Evolutionary conservation across 441 rosid species (phyloP).

Genomic region (Euphorbia schlechtendalii): DNA sequence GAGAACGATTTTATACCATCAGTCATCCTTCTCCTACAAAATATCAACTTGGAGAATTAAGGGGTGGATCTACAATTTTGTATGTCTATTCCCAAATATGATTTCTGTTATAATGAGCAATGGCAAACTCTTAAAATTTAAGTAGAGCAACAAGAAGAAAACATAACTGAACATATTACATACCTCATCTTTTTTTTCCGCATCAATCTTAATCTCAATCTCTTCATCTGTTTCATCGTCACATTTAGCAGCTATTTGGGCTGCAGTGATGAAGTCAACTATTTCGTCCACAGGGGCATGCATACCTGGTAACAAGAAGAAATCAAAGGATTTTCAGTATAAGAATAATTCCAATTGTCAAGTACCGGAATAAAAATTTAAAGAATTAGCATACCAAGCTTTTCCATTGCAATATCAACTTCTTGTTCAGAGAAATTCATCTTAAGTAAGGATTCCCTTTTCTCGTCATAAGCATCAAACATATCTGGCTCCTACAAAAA

Average conservation of each 20-base stretch:
- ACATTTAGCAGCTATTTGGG: slow-evolving; percentile 60
- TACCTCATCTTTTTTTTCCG: slow-evolving; percentile 32
- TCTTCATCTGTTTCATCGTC: slow-evolving; percentile 37
- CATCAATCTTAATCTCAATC: slow-evolving; percentile 26
- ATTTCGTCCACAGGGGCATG: slow-evolving; percentile 55
- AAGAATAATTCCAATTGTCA: background rate
- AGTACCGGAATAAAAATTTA: background rate
- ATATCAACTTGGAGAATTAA: background rate
- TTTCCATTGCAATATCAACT: slow-evolving; percentile 68
- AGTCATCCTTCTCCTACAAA: background rate
- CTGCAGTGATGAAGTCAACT: slow-evolving; percentile 82
- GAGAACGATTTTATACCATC: too few species aligned
- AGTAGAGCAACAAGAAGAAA: background rate
- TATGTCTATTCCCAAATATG: background rate
- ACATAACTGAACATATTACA: too few species aligned
- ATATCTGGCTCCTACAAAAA: slow-evolving; percentile 59
- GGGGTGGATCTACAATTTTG: background rate
- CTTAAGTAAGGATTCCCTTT: slow-evolving; percentile 49
- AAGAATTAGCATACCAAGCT: slow-evolving; percentile 70
- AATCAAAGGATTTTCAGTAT: slow-evolving; percentile 12
- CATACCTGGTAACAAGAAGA: slow-evolving; percentile 39
- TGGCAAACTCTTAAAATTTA: background rate
- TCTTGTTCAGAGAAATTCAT: slow-evolving; percentile 65
- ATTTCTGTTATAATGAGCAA: background rate
- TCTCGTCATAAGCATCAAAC: slow-evolving; percentile 33